Evolutionary conservation across 805 yeast genomes (phyloP), one percentile per base, ranked within the genome.

Genomic region (Novakomyces olei): DNA sequence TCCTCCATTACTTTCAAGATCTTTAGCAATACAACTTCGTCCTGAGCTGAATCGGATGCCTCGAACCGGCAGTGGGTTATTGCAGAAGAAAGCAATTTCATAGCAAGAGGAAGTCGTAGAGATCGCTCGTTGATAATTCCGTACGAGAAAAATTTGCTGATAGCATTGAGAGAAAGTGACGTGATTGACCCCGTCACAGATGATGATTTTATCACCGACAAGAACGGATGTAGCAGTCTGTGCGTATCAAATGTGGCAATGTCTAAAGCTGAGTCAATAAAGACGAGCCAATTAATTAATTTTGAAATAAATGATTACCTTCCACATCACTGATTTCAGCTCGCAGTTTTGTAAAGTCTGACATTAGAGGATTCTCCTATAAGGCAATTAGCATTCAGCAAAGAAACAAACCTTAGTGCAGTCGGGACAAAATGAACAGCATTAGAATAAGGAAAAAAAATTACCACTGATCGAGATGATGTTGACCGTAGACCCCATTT

Each of bases 31-130:
- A 88, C 85, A 0, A 91, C 77, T 49, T 88, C 98, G 54, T 88
- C 96, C 27, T 79, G 74, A 23, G 74, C 65, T 49, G 80, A 92
- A 47, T 83, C 94, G 0, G 88, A 75, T 2, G 93, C 93, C 57
- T 88, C 95, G 49, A 88, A 88, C 29, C 93, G 67, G 53, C 96
- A 88, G 48, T 80, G 93, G 1, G 96, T 78, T 39, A 88, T 61
- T 0, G 95, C 67, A 38, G 67, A 66, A 6, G 73, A 65, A 30
- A 76, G 62, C 45, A 77, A 79, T 12, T 69, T 64, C 38, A 78
- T 52, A 1, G 75, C 64, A 30, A 56, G 61, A 20, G 58, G 62
- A 15, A 76, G 53, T 36, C 74, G 72, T 19, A 58, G 55, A 4
- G 80, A 68, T 2, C 54, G 44, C 6, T 47, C 48, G 14, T 66